Percentiles rank a stretch among this genome's conserved stretches.
These are phyloP conservation scores for Daedalea quercina DNA, from an alignment of 768 basidiomycete species.

Conservation along the genomic window DNA sequence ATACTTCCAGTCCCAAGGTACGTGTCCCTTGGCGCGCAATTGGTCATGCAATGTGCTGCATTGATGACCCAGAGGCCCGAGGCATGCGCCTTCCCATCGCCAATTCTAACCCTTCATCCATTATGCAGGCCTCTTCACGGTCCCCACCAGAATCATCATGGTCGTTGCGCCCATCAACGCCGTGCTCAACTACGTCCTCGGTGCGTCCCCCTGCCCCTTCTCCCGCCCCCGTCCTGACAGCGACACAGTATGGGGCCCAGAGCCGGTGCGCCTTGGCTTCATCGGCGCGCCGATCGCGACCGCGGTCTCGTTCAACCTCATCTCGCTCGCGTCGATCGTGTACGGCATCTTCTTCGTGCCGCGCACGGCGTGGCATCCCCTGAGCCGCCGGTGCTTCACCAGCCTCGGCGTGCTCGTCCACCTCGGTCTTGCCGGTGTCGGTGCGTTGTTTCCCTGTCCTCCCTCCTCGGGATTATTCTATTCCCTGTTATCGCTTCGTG, in stretches of 20 bases:
- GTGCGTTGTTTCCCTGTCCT: slow-evolving; percentile 24
- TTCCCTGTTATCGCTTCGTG: background rate
- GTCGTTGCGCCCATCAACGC: slow-evolving; percentile 84
- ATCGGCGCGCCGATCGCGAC: slow-evolving; percentile 91
- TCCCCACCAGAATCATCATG: slow-evolving; percentile 80
- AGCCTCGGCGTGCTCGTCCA: slow-evolving; percentile 61
- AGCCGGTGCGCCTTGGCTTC: slow-evolving; percentile 75
- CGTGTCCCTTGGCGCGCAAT: no score
- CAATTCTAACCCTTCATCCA: background rate
- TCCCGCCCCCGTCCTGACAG: no score
- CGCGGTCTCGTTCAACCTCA: slow-evolving; percentile 84
- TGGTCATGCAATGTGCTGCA: no score
- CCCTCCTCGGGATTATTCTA: background rate
- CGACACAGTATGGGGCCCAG: slow-evolving; percentile 69
- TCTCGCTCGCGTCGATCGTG: slow-evolving; percentile 50
- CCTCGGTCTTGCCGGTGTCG: slow-evolving; percentile 79
- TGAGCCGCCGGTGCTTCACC: slow-evolving; percentile 57
- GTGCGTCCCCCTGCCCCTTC: slow-evolving; percentile 27
- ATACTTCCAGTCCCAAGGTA: slow-evolving; percentile 82
- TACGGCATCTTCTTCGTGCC: slow-evolving; percentile 62
- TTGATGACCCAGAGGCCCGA: background rate
- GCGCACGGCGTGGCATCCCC: slow-evolving; percentile 77
- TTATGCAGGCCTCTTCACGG: slow-evolving; percentile 59
- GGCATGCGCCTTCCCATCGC: background rate
- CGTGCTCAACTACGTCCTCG: slow-evolving; percentile 78